Conservation (phyloP, 495 filamentous ascomycete genomes). For the Penicillium mononematosum region DNA sequence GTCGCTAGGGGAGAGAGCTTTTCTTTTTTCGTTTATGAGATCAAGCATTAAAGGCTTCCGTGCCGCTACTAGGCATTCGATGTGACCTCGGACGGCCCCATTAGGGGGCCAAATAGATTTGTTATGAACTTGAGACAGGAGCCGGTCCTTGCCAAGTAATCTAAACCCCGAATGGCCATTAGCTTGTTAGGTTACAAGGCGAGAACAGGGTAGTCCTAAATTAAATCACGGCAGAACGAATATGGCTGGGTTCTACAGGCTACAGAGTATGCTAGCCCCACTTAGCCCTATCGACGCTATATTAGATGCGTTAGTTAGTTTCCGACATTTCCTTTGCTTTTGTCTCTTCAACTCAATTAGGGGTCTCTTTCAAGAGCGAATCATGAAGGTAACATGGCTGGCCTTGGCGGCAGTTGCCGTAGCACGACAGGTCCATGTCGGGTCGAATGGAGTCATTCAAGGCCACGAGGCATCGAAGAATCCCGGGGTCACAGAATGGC, state of each 20-base stretch:
- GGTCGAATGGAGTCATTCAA: conserved; percentile 39
- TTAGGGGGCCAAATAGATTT: not conserved
- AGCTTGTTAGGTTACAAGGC: no score
- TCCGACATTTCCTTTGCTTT: not conserved
- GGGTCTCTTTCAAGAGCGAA: not conserved
- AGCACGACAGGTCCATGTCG: conserved; percentile 3
- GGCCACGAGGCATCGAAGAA: conserved; percentile 43
- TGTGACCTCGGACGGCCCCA: not conserved
- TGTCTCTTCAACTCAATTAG: not conserved
- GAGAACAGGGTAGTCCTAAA: not conserved
- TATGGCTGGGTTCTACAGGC: not conserved
- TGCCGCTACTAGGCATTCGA: not conserved
- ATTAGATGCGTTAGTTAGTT: conserved; percentile 4
- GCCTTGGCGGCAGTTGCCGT: conserved; percentile 4
- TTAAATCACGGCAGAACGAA: not conserved
- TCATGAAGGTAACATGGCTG: not conserved
- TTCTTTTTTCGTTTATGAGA: not conserved
- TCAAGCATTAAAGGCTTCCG: not conserved
- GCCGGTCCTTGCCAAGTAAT: no score
- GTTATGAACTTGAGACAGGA: not conserved
- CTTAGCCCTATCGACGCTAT: conserved; percentile 2
- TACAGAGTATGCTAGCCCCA: not conserved
- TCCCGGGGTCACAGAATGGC: conserved; percentile 44
- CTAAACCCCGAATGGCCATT: no score
- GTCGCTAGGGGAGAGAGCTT: not conserved